Evolutionary conservation across 495 filamentous ascomycete species (phyloP).

Genomic region (Aspergillus olivimuriae): DNA sequence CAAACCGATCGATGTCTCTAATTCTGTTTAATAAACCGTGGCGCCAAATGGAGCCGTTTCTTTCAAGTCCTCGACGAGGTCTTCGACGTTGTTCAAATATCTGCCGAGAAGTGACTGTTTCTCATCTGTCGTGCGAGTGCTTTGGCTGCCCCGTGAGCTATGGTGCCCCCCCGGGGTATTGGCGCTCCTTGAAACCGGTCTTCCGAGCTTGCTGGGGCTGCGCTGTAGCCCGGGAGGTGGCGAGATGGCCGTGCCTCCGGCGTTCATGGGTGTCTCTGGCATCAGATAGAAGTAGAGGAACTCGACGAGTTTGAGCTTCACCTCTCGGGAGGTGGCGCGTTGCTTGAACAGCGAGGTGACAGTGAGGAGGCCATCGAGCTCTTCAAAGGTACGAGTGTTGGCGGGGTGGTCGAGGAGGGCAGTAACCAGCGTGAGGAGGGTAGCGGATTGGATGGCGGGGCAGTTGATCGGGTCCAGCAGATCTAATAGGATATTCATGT

Average conservation of each 20-base stretch:
- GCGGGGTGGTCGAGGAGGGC: conserved; percentile 74
- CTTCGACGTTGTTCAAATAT: conserved; percentile 85
- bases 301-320: conserved; percentile 89
- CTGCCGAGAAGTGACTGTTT: conserved; percentile 78
- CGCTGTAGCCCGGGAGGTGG: conserved; percentile 47
- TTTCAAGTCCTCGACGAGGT: conserved; percentile 82
- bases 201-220: conserved; percentile 64
- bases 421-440: conserved; percentile 82
- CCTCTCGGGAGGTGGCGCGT: conserved; percentile 71
- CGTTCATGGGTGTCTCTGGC: conserved; percentile 66
- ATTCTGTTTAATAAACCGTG: conserved; percentile 30
- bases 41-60: conserved; percentile 57
- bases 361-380: conserved; percentile 85
- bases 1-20: conserved; percentile 7
- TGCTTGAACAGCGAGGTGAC: conserved; percentile 91
- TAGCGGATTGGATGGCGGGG: conserved; percentile 82
- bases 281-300: conserved; percentile 98
- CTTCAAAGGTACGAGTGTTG: conserved; percentile 88
- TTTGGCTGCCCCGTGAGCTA: conserved; percentile 29
- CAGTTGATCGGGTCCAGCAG: conserved; percentile 90
- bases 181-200: conserved; percentile 30
- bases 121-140: conserved; percentile 70
- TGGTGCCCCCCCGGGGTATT: conserved; percentile 30
- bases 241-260: conserved; percentile 31
- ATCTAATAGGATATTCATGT: conserved; percentile 96